Evolutionary conservation across 495 filamentous ascomycete species (phyloP), one percentile per base, ranked within the genome.

Genomic region (Thermothielavioides terrestris): DNA sequence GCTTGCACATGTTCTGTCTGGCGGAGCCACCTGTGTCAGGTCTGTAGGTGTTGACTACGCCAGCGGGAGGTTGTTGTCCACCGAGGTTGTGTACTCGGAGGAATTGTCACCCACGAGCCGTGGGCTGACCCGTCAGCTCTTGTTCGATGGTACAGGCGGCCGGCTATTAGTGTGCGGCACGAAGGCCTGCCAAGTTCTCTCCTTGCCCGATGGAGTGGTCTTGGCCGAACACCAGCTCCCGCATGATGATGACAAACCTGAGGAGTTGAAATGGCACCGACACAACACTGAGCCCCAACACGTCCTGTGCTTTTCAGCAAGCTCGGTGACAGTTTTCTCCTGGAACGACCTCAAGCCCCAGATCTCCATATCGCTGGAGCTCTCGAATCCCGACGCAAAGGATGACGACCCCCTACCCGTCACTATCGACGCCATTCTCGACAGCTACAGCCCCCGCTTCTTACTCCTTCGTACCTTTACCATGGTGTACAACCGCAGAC

Each of bases 161-260:
- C 42, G 35, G 31, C 12, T 52, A 5, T 9, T 52, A 3, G 25
- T 52, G 3, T 32, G 0, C 10, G 34, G 32, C 15, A 2, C 2
- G 17, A 25, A 52, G 12, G 42, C 27, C 20, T 41, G 12, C 21
- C 42, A 53, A 15, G 26, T 53, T 7, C 35, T 53, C 5, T 26
- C 40, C 15, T 1, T 52, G 8, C 42, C 50, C 9, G 27, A 35
- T 4, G 50, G 50, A 20, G 36, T 1, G 3, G 26, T 41, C 6
- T 23, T 40, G 3, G 50, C 35, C 11, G 42, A 46, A 14, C 32
- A 11, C 2, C 27, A 22, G n/a, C n/a, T n/a, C n/a, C n/a, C n/a
- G 10, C 34, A 4, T 20, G 6, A 2, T 1, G 25, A 45, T 1
- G 17, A 22, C n/a, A 10, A 18, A n/a, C n/a, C n/a, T 7, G 15